These are phyloP conservation scores for Dioszegia aurantiaca DNA, from an alignment of 768 basidiomycete genomes.

Conservation along the genomic window DNA sequence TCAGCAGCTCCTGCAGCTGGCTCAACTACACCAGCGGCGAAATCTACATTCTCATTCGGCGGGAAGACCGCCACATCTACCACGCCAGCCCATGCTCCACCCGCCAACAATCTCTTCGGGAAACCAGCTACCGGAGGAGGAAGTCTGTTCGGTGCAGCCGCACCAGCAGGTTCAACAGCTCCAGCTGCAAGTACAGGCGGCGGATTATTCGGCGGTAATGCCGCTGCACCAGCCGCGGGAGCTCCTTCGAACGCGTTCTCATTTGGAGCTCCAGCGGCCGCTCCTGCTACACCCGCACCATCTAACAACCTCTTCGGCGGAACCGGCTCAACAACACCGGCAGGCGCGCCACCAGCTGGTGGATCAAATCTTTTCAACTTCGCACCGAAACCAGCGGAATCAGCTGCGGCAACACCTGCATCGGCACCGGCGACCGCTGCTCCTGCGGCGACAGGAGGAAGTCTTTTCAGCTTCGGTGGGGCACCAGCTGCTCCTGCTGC, in stretches of 20 bases:
- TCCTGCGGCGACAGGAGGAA: conserved; percentile 15
- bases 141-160: conserved; percentile 30
- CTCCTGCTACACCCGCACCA: conserved; percentile 15
- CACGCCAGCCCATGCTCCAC: conserved; percentile 34
- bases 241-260: conserved; percentile 17
- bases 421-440: conserved; percentile 31
- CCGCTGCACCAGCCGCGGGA: conserved; percentile 11
- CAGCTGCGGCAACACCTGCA: conserved; percentile 30
- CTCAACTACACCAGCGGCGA: conserved; percentile 37
- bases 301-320: conserved; percentile 19
- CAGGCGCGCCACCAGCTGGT: conserved; percentile 33
- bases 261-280: conserved; percentile 5
- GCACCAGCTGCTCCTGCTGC: conserved; percentile 25
- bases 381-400: conserved; percentile 25
- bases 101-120: conserved; percentile 30
- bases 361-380: conserved; percentile 26
- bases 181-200: conserved; percentile 15
- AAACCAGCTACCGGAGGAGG: conserved; percentile 19
- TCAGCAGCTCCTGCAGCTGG: conserved; percentile 19
- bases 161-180: conserved; percentile 25
- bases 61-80: conserved; percentile 22
- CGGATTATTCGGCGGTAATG: conserved; percentile 23
- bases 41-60: conserved; percentile 36
- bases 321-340: conserved; percentile 35
- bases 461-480: conserved; percentile 32